Percentiles rank a stretch among this genome's conserved stretches.
phyloP scores from a whole-genome alignment of 202 grass and related monocot genomes.

The Panicum hallii region DNA sequence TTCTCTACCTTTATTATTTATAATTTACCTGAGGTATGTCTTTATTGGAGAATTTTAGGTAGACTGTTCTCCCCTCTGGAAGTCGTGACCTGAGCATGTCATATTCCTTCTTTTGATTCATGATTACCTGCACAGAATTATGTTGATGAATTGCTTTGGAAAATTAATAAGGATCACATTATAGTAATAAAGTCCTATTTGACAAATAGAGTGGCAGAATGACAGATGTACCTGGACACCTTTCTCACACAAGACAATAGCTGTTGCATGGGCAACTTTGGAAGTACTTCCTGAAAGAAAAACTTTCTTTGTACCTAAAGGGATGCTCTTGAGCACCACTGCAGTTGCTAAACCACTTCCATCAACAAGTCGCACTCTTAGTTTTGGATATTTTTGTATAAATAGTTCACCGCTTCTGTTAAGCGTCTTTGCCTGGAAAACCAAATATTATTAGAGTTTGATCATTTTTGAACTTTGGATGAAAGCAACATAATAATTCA shows the following conservation, averaged over 20 bases:
- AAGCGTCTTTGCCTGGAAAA: constrained; percentile 62
- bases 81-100: constrained; percentile 63
- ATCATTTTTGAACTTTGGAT: background rate
- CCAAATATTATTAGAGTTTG: constrained; percentile 22
- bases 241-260: constrained; percentile 63
- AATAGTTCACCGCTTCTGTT: constrained; percentile 80
- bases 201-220: background rate
- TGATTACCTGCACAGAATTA: constrained; percentile 65
- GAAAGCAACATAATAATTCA: background rate
- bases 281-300: constrained; percentile 64
- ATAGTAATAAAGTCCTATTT: background rate
- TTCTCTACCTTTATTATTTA: background rate
- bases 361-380: constrained; percentile 85
- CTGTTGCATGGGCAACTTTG: constrained; percentile 64
- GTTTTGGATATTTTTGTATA: constrained; percentile 78
- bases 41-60: constrained; percentile 65
- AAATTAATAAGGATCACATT: background rate
- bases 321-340: constrained; percentile 73
- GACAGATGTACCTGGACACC: constrained; percentile 66
- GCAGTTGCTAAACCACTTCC: constrained; percentile 92
- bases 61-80: constrained; percentile 46
- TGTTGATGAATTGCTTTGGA: constrained; percentile 3
- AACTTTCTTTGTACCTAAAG: constrained; percentile 60
- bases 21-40: constrained; percentile 66
- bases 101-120: constrained; percentile 72